Percentiles rank a stretch among this genome's conserved stretches.
Evolutionary conservation across 2,329 filamentous ascomycete genomes (phyloP).

Genomic region (Botryotinia narcissicola): DNA sequence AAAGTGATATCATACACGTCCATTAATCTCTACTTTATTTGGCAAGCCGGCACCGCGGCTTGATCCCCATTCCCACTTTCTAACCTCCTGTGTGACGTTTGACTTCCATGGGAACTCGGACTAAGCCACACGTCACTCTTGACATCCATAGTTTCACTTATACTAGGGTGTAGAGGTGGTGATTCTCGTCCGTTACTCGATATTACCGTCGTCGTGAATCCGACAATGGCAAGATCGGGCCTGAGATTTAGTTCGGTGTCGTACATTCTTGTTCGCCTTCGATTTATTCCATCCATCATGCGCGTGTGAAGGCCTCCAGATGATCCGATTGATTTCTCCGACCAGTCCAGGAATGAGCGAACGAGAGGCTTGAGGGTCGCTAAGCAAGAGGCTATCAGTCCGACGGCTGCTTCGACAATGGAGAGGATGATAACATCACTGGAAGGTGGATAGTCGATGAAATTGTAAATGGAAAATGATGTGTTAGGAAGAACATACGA

Average conservation of each 20-base stretch:
- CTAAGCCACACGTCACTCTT: background rate
- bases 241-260: background rate
- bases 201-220: constrained; percentile 17
- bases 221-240: constrained; percentile 16
- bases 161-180: background rate
- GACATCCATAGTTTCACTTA: background rate
- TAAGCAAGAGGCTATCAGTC: constrained; percentile 28
- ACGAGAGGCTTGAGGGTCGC: constrained; percentile 34
- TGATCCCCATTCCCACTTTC: background rate
- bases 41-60: background rate
- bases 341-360: constrained; percentile 27
- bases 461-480: background rate
- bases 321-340: constrained; percentile 3
- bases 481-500: constrained; percentile 26
- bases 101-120: background rate
- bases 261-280: background rate
- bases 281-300: background rate
- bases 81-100: background rate
- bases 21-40: background rate
- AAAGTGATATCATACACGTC: background rate
- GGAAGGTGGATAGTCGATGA: background rate
- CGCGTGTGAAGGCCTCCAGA: background rate
- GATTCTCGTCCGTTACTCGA: constrained; percentile 16
- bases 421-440: constrained; percentile 21
- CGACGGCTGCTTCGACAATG: constrained; percentile 32